Evolutionary conservation across 257 asterid species (phyloP).

Genomic region (Solanum pennellii): DNA sequence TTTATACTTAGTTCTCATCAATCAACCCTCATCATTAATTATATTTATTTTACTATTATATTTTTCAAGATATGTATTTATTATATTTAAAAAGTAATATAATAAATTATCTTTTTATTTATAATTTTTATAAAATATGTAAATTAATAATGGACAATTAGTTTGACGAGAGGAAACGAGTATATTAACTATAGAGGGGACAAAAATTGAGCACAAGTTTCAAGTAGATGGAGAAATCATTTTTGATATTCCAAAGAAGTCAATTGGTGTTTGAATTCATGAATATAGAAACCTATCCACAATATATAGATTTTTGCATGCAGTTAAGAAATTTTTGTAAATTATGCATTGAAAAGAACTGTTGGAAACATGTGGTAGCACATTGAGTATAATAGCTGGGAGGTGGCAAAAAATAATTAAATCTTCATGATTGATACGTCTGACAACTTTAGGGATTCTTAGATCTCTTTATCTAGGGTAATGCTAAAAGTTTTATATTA

Average conservation of each 20-base stretch:
- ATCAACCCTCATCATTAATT: too few species aligned
- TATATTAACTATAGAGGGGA: not conserved
- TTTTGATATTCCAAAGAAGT: not conserved
- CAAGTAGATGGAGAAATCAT: not conserved
- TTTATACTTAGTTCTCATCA: too few species aligned
- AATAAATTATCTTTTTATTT: too few species aligned
- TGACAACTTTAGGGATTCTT: conserved; percentile 14
- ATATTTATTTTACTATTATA: too few species aligned
- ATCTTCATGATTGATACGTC: conserved; percentile 20
- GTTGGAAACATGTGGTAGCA: not conserved
- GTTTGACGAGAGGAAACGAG: too few species aligned
- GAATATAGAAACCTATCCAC: not conserved
- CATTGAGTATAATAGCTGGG: not conserved
- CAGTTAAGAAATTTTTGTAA: not conserved
- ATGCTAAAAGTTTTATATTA: too few species aligned
- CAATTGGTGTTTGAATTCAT: not conserved
- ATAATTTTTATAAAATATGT: too few species aligned
- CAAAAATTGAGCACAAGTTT: not conserved
- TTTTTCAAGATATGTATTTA: too few species aligned
- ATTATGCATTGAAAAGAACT: not conserved
- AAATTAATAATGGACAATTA: too few species aligned
- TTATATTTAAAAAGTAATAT: too few species aligned
- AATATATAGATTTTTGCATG: not conserved
- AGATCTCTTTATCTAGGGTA: not conserved
- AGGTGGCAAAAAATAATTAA: not conserved